Percentiles rank a stretch among this genome's conserved stretches.
These are phyloP conservation scores for Sugiyamaella castrensis DNA, from an alignment of 1,139 yeast genomes.

Conservation along the genomic window DNA sequence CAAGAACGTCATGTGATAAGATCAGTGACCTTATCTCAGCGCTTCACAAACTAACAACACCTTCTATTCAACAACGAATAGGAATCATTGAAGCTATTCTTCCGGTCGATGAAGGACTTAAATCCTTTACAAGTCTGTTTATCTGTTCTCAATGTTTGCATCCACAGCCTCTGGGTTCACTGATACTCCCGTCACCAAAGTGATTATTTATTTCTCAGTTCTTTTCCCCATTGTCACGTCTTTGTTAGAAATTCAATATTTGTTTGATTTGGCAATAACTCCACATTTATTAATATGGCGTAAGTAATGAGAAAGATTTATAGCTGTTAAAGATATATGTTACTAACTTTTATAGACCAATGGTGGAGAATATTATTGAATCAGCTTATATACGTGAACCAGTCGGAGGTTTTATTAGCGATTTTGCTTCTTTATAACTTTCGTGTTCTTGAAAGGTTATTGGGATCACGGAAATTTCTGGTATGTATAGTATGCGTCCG, in stretches of 20 bases:
- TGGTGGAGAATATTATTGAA: conserved; percentile 62
- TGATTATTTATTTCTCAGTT: conserved; percentile 44
- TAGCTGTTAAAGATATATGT: neutral
- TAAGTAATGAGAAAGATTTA: conserved; percentile 17
- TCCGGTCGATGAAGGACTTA: too few species aligned
- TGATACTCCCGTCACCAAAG: conserved; percentile 56
- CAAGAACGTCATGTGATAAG: too few species aligned
- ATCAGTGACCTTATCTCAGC: too few species aligned
- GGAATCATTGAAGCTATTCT: too few species aligned
- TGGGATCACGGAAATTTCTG: conserved; percentile 59
- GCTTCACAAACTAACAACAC: too few species aligned
- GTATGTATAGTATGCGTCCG: conserved; percentile 31
- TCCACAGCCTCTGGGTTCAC: conserved; percentile 55
- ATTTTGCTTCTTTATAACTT: conserved; percentile 54
- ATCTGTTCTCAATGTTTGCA: conserved; percentile 33
- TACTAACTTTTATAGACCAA: conserved; percentile 39
- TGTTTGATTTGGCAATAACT: conserved; percentile 50
- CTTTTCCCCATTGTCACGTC: conserved; percentile 53
- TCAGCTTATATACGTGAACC: conserved; percentile 59
- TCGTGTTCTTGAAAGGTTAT: conserved; percentile 61
- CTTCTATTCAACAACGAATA: too few species aligned
- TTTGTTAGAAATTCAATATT: conserved; percentile 54
- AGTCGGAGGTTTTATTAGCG: conserved; percentile 59
- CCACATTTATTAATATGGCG: conserved; percentile 60
- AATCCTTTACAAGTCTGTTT: neutral